A percentile compares a stretch with the other conserved stretches of the same genome.
Evolutionary conservation across 441 rosid genomes (phyloP).

Genomic region (Mallotus japonicus): DNA sequence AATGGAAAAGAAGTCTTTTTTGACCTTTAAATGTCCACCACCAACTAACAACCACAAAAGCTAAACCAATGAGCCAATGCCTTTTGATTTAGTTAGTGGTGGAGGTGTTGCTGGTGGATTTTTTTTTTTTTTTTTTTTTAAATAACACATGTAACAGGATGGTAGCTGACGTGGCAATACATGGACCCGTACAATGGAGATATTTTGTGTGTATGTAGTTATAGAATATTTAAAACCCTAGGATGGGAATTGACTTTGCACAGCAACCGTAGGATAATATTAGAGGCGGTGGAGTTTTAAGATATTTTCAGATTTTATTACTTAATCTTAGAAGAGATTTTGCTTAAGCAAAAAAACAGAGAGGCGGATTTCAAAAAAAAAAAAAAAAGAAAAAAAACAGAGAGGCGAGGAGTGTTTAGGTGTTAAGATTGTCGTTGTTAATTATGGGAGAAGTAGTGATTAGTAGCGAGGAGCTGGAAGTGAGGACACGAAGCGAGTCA

Average conservation of each 20-base stretch:
- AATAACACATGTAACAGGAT: too few species aligned
- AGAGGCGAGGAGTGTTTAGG: neutral
- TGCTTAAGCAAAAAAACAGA: neutral
- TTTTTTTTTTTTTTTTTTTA: neutral
- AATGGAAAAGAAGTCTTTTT: neutral
- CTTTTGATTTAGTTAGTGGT: slow-evolving; percentile 3
- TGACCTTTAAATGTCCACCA: slow-evolving; percentile 20
- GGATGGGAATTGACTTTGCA: slow-evolving; percentile 1
- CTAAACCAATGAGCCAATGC: neutral
- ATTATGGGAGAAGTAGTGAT: slow-evolving; percentile 19
- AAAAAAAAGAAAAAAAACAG: neutral
- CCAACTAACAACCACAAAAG: slow-evolving; percentile 2
- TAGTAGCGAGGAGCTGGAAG: slow-evolving; percentile 14
- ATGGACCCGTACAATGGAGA: slow-evolving; percentile 30
- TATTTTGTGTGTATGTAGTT: slow-evolving; percentile 24
- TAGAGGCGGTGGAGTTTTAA: slow-evolving; percentile 13
- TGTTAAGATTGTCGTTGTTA: neutral
- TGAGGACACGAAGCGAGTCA: neutral
- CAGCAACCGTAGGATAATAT: slow-evolving; percentile 23
- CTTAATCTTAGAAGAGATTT: neutral
- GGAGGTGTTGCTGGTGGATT: too few species aligned
- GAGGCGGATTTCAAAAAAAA: neutral
- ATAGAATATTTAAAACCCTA: neutral
- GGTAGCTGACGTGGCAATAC: slow-evolving; percentile 33
- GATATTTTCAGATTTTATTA: slow-evolving; percentile 21